Evolutionary conservation across 768 basidiomycete genomes (phyloP), one percentile per base, ranked within the genome.

Genomic region (Cubamyces sp.): DNA sequence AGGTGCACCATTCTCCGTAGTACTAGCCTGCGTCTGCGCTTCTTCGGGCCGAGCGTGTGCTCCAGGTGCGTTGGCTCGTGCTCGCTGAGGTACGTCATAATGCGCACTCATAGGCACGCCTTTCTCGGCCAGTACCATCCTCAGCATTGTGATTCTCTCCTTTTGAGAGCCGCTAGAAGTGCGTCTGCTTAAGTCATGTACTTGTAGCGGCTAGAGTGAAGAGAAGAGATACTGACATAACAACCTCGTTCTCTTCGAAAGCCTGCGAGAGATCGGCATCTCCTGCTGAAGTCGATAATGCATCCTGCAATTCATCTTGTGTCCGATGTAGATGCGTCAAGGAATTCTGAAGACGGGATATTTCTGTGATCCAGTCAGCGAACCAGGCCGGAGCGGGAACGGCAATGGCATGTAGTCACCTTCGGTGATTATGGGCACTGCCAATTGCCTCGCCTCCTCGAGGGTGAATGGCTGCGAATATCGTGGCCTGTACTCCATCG

Each of bases 401-500:
- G 49, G 37, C 48, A 15, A 30, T 50, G 63, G 30, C 30, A 15
- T 21, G 28, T 19, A 42, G 40, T 50, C 66, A 91, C 92, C 92
- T 82, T 91, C 87, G 50, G 82, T 83, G 57, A 92, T 88, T 11
- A 86, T 80, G 16, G 82, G 72, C 6, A 88, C 82, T 66, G 91
- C 89, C 55, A 94, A 78, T 18, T 74, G 76, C 30, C 83, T 74
- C 0, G 89, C 91, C 66, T 92, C 83, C 37, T 75, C 69, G 37
- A 91, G 71, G 6, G 90, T 84, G 73, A 93, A 94, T 1, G 92
- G 92, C 66, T 94, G 92, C 11, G 78, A 65, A 74, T 88, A 85
- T 43, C 82, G 84, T 39, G 90, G 87, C 49, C 66, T 76, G 73
- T 85, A 91, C 46, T 89, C 86, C 88, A 90, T 88, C 61, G 52